Evolutionary conservation across 768 basidiomycete species (phyloP), one percentile per base, ranked within the genome.

Genomic region (Erythrobasidium yunnanense): DNA sequence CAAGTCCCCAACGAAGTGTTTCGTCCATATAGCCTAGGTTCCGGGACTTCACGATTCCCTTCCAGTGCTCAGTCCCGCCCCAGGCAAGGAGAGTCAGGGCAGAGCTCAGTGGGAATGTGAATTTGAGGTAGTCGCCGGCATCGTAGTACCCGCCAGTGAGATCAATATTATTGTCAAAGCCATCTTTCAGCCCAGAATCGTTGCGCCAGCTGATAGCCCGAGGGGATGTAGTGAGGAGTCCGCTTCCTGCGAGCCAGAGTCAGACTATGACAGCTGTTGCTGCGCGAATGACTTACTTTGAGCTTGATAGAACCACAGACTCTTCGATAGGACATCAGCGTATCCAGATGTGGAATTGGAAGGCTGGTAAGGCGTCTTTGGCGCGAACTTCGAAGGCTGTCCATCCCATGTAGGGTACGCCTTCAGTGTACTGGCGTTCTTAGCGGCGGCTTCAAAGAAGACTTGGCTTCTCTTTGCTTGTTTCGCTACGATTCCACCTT

Each of bases 71-170:
- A 23, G 84, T 82, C 13, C 85, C 90, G 23, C 88, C 88, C 92
- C 92, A 95, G 70, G 89, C 89, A 51, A 89, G 79, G 0, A 87
- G 88, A 81, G 85, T 88, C 20, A 92, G 77, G 0, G 87, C 82
- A 71, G 86, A 88, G n/a, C 84, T 83, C 86, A 93, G 76, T 13
- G 91, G 88, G 53, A 55, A 58, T 54, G 50, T 42, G 67, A 51
- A 54, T 23, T 27, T 60, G 47, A 57, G 6, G 46, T 67, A 71
- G 78, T 72, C 87, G 78, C 90, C 90, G 67, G 91, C 90, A 79
- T 93, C 91, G 74, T 88, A 92, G 74, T 86, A 93, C 5, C 91
- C 92, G 74, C 90, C 89, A 32, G 81, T 83, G 56, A 95, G 77
- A 74, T 96, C 87, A 17, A 90, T 72, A 4, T 80, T 80, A 33